Base-by-base conservation (phyloP, 2,329 filamentous ascomycete genomes). In the Colletotrichum musae region DNA sequence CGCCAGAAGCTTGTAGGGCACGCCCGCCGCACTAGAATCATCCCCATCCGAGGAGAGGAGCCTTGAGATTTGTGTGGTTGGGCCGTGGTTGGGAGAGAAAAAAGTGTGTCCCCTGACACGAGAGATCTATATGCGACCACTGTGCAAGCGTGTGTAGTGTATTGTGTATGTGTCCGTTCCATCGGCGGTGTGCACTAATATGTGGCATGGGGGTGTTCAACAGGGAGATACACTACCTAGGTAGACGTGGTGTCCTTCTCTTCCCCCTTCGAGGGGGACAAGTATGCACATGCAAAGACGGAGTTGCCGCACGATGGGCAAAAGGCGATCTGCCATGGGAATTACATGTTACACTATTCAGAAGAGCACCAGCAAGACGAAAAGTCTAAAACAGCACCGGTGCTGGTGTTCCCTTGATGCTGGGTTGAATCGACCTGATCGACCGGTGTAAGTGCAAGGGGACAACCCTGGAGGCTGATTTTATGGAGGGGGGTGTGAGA, bases 301-400 rank as follows among this genome's bases (percentile, higher is more conserved):
- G 52, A 50, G 9, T 32, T 45, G 56, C 61, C 48, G 65, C 53
- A 52, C 24, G 28, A 68, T 53, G 60, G 39, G 47, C 48, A 53
- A 54, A 65, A 58, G 18, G 18, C 39, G 53, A 64, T 65, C 48
- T 47, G n/a, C 54, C 32, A 66, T 58, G 62, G 66, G 50, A 66
- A 60, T 60, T 56, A 24, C 62, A 53, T 50, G 47, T 18, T 50
- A 13, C 21, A 50, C 47, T 36, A 36, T 36, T 36, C 32, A 21
- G 54, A 10, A 21, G 48, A 52, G 1, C 32, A 41, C 28, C 16
- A 54, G 48, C 56, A n/a, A 58, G 60, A 24, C 45, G 45, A 54
- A 36, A 32, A 43, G 36, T 50, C 50, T 36, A 36, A 36, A 12
- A 36, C 32, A 36, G 32, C 32, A 36, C 4, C 16, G 45, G 21